A percentile compares a stretch with the other conserved stretches of the same genome.
Evolutionary conservation across 345 rosid genomes (phyloP).

Genomic region (Passiflora organensis): DNA sequence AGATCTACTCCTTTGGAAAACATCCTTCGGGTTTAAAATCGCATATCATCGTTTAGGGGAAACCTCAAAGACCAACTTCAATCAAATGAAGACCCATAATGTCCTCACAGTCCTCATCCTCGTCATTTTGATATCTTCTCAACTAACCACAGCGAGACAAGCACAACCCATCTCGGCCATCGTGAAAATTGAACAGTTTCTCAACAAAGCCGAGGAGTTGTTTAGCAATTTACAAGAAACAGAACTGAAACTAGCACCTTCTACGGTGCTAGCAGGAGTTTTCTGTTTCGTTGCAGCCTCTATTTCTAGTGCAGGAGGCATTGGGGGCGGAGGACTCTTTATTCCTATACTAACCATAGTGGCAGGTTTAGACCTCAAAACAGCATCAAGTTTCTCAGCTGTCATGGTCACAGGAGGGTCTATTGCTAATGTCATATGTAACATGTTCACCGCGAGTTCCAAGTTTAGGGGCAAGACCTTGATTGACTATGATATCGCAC

Average conservation of each 20-base stretch:
- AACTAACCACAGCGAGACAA: slow-evolving; percentile 15
- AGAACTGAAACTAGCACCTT: slow-evolving; percentile 32
- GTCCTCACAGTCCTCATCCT: slow-evolving; percentile 16
- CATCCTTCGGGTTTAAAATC: neutral
- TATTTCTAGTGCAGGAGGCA: slow-evolving; percentile 90
- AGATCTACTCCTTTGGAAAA: too few species aligned
- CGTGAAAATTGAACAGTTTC: slow-evolving; percentile 13
- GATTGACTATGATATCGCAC: slow-evolving; percentile 67
- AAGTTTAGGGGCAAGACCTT: slow-evolving; percentile 38
- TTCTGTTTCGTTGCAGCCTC: slow-evolving; percentile 65
- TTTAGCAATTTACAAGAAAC: slow-evolving; percentile 19
- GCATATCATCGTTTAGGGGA: neutral
- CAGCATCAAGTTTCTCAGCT: slow-evolving; percentile 78
- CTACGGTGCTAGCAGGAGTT: slow-evolving; percentile 41
- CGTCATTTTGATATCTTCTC: slow-evolving; percentile 20
- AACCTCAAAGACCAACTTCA: neutral
- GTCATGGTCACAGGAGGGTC: slow-evolving; percentile 96
- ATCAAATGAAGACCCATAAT: slow-evolving; percentile 1
- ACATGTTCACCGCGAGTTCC: slow-evolving; percentile 34
- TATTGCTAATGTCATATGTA: slow-evolving; percentile 57
- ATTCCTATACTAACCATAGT: slow-evolving; percentile 68
- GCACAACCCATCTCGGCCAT: slow-evolving; percentile 15
- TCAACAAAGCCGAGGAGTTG: slow-evolving; percentile 35
- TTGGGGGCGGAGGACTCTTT: slow-evolving; percentile 85
- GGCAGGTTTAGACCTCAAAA: slow-evolving; percentile 68